Percentiles rank a stretch among this genome's conserved stretches.
phyloP scores from a whole-genome alignment of 441 rosid genomes.

The Metrosideros polymorpha region DNA sequence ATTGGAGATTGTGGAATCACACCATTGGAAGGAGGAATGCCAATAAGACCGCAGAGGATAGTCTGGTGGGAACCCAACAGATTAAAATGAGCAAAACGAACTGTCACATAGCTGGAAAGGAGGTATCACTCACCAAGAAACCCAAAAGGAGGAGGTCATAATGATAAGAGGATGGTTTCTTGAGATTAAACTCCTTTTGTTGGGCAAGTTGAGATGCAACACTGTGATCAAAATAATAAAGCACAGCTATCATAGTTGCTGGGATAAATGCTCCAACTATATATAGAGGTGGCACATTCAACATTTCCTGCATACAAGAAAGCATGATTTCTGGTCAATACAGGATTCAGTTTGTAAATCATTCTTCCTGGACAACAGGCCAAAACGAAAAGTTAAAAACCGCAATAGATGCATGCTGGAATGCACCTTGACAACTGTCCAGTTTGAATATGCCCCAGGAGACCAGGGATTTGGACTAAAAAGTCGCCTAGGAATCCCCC shows the following conservation, averaged over 20 bases:
- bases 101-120: neutral
- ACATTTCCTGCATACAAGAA: constrained; percentile 50
- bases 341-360: neutral
- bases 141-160: constrained; percentile 74
- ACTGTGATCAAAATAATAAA: constrained; percentile 80
- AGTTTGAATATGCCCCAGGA: constrained; percentile 67
- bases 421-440: constrained; percentile 69
- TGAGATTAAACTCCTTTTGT: constrained; percentile 71
- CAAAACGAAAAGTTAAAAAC: neutral
- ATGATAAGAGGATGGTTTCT: constrained; percentile 73
- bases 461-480: constrained; percentile 88
- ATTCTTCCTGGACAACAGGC: neutral
- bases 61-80: constrained; percentile 26
- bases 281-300: constrained; percentile 56
- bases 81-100: neutral
- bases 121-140: constrained; percentile 34
- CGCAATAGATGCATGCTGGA: neutral
- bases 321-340: constrained; percentile 5
- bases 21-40: constrained; percentile 80
- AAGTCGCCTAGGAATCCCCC: constrained; percentile 72
- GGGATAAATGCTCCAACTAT: constrained; percentile 77
- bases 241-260: constrained; percentile 81
- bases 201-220: constrained; percentile 83
- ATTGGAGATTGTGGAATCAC: constrained; percentile 84
- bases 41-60: constrained; percentile 64